phyloP scores from a whole-genome alignment of 139 green algal genomes.

The Chlamydomonas incerta region DNA sequence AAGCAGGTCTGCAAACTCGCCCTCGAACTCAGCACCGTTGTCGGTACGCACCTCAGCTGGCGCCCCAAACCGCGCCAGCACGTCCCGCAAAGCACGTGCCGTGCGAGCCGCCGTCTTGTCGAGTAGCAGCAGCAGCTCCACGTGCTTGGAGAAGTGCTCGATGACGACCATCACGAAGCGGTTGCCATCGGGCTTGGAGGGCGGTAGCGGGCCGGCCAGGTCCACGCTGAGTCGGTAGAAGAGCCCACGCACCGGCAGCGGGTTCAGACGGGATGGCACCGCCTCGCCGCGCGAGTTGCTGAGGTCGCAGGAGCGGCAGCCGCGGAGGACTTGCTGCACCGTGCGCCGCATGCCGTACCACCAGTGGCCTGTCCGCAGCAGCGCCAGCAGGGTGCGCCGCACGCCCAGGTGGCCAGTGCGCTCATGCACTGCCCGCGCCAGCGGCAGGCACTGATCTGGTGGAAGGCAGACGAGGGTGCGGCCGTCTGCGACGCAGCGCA shows the following conservation, averaged over 20 bases:
- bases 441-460: background rate
- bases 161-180: constrained; percentile 51
- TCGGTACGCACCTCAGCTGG: constrained; percentile 56
- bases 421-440: background rate
- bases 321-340: background rate
- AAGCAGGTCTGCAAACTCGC: constrained; percentile 46
- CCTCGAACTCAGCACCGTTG: constrained; percentile 41
- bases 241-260: constrained; percentile 28
- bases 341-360: background rate
- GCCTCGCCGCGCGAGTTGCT: background rate
- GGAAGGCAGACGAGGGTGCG: background rate
- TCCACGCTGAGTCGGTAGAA: constrained; percentile 41
- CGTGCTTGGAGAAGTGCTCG: constrained; percentile 48
- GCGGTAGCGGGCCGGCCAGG: constrained; percentile 7
- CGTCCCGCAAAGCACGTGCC: constrained; percentile 20
- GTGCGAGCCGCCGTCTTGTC: constrained; percentile 13
- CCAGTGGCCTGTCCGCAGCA: background rate
- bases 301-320: background rate
- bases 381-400: background rate
- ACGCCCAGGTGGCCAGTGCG: background rate
- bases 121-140: constrained; percentile 38
- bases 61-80: constrained; percentile 21
- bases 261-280: background rate
- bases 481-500: background rate
- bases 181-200: background rate